Evolutionary conservation across 345 rosid species (phyloP).

Genomic region (Acer campestre): DNA sequence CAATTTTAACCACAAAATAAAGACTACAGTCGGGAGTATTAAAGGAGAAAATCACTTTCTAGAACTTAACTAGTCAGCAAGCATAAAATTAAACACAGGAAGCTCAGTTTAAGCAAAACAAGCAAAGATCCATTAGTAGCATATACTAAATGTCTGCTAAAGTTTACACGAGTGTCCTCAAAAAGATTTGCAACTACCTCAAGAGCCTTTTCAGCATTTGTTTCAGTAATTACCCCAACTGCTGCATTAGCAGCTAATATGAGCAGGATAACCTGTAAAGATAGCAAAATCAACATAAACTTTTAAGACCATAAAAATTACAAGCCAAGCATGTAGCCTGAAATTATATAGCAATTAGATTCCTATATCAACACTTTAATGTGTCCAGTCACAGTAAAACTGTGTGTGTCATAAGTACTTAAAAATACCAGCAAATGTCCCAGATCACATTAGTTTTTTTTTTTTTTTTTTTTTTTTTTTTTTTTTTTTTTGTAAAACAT

Average conservation of each 20-base stretch:
- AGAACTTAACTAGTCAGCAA: background rate
- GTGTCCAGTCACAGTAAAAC: background rate
- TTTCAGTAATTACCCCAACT: constrained; percentile 96
- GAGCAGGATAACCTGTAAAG: constrained; percentile 78
- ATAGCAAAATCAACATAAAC: constrained; percentile 19
- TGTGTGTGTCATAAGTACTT: background rate
- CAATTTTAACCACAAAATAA: background rate
- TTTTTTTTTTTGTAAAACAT: background rate
- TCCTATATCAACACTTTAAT: background rate
- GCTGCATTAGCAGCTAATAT: constrained; percentile 99
- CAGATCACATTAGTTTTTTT: background rate
- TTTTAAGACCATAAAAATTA: background rate
- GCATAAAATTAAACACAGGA: constrained; percentile 1
- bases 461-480: background rate
- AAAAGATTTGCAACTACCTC: constrained; percentile 53
- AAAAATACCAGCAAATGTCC: constrained; percentile 1
- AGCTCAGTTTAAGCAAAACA: constrained; percentile 1
- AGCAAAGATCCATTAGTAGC: background rate
- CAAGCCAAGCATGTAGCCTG: constrained; percentile 16
- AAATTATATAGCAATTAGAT: background rate
- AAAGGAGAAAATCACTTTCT: background rate
- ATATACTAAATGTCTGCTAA: background rate
- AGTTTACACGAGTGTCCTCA: background rate
- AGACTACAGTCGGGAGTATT: background rate
- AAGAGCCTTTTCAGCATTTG: constrained; percentile 99